phyloP scores from a whole-genome alignment of 306 rosid genomes.

The Lathyrus oleraceus region DNA sequence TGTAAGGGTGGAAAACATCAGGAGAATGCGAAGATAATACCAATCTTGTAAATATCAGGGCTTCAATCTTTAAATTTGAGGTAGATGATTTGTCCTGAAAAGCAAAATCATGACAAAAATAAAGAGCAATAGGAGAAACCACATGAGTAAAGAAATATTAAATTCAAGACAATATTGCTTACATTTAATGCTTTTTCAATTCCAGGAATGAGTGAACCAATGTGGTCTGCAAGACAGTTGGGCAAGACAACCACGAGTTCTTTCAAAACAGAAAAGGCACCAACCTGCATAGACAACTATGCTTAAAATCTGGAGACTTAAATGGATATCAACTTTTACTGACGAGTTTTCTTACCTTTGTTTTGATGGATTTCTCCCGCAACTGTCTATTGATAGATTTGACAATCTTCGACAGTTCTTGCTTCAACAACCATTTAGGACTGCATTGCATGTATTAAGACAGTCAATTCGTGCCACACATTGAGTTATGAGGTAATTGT shows the following conservation, averaged over 20 bases:
- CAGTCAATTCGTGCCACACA: slow-evolving; percentile 32
- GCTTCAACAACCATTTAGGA: slow-evolving; percentile 97
- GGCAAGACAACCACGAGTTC: slow-evolving; percentile 99
- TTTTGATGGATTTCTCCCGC: slow-evolving; percentile 97
- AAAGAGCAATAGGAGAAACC: slow-evolving; percentile 22
- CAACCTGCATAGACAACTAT: slow-evolving; percentile 67
- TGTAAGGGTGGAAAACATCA: slow-evolving; percentile 89
- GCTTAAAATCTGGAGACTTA: slow-evolving; percentile 28
- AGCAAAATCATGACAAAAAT: slow-evolving; percentile 29
- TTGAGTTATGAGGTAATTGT: slow-evolving; percentile 4
- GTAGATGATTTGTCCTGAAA: slow-evolving; percentile 92
- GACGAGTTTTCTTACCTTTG: slow-evolving; percentile 77
- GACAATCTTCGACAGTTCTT: slow-evolving; percentile 88
- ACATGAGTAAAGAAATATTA: background rate
- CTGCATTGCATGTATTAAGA: slow-evolving; percentile 52
- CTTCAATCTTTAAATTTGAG: slow-evolving; percentile 97
- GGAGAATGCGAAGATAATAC: slow-evolving; percentile 93
- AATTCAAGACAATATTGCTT: slow-evolving; percentile 36
- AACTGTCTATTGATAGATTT: slow-evolving; percentile 91
- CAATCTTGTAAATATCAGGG: slow-evolving; percentile 85
- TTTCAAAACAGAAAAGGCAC: slow-evolving; percentile 93
- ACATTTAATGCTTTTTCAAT: slow-evolving; percentile 94
- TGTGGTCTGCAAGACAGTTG: slow-evolving; percentile 94
- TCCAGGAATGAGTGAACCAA: slow-evolving; percentile 99
- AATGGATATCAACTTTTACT: slow-evolving; percentile 23